Conservation (phyloP, 208 protist genomes). For the Leishmania major region DNA sequence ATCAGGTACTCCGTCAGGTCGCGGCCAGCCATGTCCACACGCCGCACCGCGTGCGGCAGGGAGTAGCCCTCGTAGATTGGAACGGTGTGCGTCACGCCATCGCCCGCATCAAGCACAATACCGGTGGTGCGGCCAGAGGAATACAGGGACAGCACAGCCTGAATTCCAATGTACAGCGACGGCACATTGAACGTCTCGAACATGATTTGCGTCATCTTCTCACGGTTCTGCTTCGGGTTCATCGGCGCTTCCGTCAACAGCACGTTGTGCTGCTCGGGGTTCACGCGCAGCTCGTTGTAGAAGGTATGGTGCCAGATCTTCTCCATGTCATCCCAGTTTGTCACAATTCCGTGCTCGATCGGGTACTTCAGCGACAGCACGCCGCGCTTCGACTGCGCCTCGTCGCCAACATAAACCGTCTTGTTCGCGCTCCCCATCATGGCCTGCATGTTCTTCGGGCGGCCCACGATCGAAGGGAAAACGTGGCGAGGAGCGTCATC, state of each 20-base stretch:
- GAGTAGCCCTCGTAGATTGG: slow-evolving; percentile 95
- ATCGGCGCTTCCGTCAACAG: slow-evolving; percentile 91
- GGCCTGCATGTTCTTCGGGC: slow-evolving; percentile 92
- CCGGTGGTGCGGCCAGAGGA: slow-evolving; percentile 92
- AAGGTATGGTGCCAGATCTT: slow-evolving; percentile 99
- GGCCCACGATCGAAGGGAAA: slow-evolving; percentile 97
- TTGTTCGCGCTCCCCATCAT: slow-evolving; percentile 97
- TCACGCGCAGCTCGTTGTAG: slow-evolving; percentile 98
- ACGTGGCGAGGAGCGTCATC: slow-evolving; percentile 97
- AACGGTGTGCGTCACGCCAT: slow-evolving; percentile 94
- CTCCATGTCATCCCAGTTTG: slow-evolving; percentile 99
- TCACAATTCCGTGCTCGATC: slow-evolving; percentile 96
- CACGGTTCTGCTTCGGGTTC: slow-evolving; percentile 93
- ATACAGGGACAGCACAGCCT: slow-evolving; percentile 97
- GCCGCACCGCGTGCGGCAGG: slow-evolving; percentile 84
- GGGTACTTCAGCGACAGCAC: slow-evolving; percentile 95
- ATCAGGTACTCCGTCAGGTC: slow-evolving; percentile 96
- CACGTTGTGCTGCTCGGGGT: slow-evolving; percentile 98
- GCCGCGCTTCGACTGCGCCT: slow-evolving; percentile 95
- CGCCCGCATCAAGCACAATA: slow-evolving; percentile 94
- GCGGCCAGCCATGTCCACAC: slow-evolving; percentile 92
- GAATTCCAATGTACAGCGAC: slow-evolving; percentile 94
- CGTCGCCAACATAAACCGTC: slow-evolving; percentile 94
- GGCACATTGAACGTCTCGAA: slow-evolving; percentile 93
- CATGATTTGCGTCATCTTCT: slow-evolving; percentile 97